Conservation (phyloP, 306 rosid genomes). For the Heteromeles arbutifolia region DNA sequence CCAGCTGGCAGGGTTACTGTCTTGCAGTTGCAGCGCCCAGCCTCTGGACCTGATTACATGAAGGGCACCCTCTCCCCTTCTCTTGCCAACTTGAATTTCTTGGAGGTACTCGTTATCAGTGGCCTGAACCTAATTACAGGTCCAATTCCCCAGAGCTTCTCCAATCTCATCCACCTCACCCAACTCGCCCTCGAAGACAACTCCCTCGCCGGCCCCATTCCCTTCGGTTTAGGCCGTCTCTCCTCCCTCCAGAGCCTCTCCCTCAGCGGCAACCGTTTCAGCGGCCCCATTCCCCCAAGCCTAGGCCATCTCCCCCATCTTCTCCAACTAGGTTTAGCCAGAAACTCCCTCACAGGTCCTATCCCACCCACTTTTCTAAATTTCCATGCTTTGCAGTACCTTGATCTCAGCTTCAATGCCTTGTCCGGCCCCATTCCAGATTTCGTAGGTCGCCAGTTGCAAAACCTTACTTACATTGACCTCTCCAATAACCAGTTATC, state of each 20-base stretch:
- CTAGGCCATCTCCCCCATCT: conserved; percentile 55
- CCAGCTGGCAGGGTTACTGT: conserved; percentile 66
- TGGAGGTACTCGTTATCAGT: conserved; percentile 73
- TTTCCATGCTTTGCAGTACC: conserved; percentile 45
- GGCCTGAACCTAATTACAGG: conserved; percentile 83
- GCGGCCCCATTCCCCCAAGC: conserved; percentile 69
- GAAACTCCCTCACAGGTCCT: conserved; percentile 58
- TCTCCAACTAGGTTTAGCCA: conserved; percentile 58
- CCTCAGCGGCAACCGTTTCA: conserved; percentile 62
- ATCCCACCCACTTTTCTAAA: conserved; percentile 53
- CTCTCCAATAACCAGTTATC: conserved; percentile 63
- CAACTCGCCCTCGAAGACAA: conserved; percentile 73
- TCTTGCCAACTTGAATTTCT: conserved; percentile 61
- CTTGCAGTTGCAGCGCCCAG: conserved; percentile 75
- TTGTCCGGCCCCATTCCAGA: conserved; percentile 61
- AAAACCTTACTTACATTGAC: conserved; percentile 56
- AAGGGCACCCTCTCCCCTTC: conserved; percentile 76
- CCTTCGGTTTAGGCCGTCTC: conserved; percentile 64
- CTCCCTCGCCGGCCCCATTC: conserved; percentile 67
- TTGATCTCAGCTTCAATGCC: conserved; percentile 75
- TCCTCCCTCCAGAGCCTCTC: conserved; percentile 64
- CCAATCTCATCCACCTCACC: conserved; percentile 61
- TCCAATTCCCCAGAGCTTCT: conserved; percentile 60
- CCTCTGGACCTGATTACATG: conserved; percentile 45
- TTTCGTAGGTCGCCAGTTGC: conserved; percentile 43